Conservation (phyloP, 1,139 yeast species). For the Kodamaea alishanica region DNA sequence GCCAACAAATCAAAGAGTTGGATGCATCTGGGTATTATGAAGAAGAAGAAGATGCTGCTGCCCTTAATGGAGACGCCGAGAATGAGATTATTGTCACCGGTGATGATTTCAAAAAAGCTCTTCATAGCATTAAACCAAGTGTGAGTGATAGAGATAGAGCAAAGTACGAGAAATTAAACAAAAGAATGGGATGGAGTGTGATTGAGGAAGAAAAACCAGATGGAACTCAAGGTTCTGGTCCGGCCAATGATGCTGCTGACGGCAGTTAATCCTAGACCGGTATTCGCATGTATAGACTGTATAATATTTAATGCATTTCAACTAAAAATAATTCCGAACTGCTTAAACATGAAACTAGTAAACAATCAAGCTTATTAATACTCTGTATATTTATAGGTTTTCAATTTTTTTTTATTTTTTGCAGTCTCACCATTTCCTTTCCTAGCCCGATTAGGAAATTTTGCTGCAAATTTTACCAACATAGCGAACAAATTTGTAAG, state of each 20-base stretch:
- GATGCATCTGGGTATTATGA: conserved; percentile 42
- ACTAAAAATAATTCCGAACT: too few relatives aligned
- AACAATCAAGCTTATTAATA: neutral
- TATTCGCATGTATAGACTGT: conserved; percentile 1
- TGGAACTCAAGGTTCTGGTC: conserved; percentile 1
- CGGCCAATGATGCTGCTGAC: neutral
- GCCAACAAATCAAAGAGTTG: conserved; percentile 47
- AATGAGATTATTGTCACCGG: conserved; percentile 51
- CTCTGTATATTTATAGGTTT: neutral
- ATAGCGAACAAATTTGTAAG: too few relatives aligned
- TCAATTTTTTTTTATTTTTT: neutral
- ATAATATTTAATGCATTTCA: neutral
- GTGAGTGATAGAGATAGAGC: conserved; percentile 82
- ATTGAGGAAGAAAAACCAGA: conserved; percentile 19
- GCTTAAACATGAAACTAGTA: neutral
- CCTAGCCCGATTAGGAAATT: conserved; percentile 1
- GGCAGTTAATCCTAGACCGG: neutral
- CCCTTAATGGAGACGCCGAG: conserved; percentile 22
- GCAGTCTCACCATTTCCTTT: neutral
- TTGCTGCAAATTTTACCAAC: conserved; percentile 1
- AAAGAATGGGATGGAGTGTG: conserved; percentile 56
- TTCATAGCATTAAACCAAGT: conserved; percentile 77
- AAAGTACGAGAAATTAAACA: conserved; percentile 65
- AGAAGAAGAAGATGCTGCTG: conserved; percentile 25
- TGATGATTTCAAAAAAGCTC: conserved; percentile 69